Conservation (phyloP, 352 stramenopile species). For the Phytophthora capsici region DNA sequence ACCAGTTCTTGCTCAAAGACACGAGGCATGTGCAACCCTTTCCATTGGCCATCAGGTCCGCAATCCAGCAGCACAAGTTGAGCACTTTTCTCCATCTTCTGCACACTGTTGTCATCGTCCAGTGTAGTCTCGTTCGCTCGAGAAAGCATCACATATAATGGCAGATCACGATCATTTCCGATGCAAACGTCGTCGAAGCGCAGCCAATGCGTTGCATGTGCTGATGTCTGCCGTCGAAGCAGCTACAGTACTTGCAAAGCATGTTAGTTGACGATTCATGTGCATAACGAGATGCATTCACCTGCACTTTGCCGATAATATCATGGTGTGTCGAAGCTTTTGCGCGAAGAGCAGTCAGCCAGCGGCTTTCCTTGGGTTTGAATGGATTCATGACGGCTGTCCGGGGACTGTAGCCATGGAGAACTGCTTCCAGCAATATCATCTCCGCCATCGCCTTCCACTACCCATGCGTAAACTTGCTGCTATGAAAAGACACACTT, state of each 20-base stretch:
- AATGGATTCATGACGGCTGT: constrained; percentile 34
- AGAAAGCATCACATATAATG: constrained; percentile 67
- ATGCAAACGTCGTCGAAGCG: constrained; percentile 62
- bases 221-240: constrained; percentile 3
- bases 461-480: constrained; percentile 8
- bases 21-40: constrained; percentile 48
- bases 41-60: constrained; percentile 70
- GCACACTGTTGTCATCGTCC: constrained; percentile 41
- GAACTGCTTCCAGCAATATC: constrained; percentile 40
- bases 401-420: constrained; percentile 32
- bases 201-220: constrained; percentile 47
- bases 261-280: not conserved
- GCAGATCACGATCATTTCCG: constrained; percentile 63
- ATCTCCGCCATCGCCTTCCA: constrained; percentile 20
- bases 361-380: constrained; percentile 27
- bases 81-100: constrained; percentile 44
- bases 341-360: constrained; percentile 22
- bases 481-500: constrained; percentile 23
- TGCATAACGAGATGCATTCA: not conserved
- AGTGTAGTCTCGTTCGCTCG: constrained; percentile 22
- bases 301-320: constrained; percentile 33
- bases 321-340: constrained; percentile 9
- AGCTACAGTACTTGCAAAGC: constrained; percentile 15
- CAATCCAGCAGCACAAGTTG: constrained; percentile 63
- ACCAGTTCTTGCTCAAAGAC: constrained; percentile 66